Percentiles rank a stretch among this genome's conserved stretches.
Evolutionary conservation across 2,329 filamentous ascomycete genomes (phyloP).

Genomic region (Incumbomyces delicatus): DNA sequence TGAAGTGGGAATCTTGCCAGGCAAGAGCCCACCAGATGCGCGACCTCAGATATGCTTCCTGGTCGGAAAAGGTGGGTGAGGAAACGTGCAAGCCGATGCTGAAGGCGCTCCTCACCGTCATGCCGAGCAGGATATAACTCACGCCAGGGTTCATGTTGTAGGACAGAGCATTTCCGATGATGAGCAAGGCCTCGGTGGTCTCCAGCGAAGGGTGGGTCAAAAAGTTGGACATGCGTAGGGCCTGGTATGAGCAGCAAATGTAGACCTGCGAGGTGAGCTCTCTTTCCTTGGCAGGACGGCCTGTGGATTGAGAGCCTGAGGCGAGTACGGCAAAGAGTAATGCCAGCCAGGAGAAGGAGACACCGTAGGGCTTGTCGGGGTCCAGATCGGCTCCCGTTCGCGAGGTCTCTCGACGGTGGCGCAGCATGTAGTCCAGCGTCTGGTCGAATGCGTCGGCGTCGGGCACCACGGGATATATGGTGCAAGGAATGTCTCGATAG

Average conservation of each 20-base stretch:
- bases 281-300: constrained; percentile 47
- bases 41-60: constrained; percentile 36
- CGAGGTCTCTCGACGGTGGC: constrained; percentile 39
- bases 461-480: constrained; percentile 52
- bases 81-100: constrained; percentile 51
- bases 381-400: constrained; percentile 17
- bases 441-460: constrained; percentile 47
- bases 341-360: constrained; percentile 46
- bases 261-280: constrained; percentile 57
- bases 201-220: constrained; percentile 52
- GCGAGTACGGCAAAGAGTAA: constrained; percentile 54
- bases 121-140: constrained; percentile 51
- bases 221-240: constrained; percentile 54
- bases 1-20: constrained; percentile 56
- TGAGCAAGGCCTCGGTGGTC: constrained; percentile 51
- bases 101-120: constrained; percentile 52
- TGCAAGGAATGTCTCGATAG: constrained; percentile 49
- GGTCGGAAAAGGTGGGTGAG: constrained; percentile 43
- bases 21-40: constrained; percentile 50
- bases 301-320: constrained; percentile 52
- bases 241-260: constrained; percentile 56
- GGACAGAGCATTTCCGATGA: constrained; percentile 53
- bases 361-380: constrained; percentile 48
- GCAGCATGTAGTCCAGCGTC: constrained; percentile 45
- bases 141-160: constrained; percentile 58